phyloP scores from a whole-genome alignment of 352 stramenopile genomes.

The Phytophthora europaea region DNA sequence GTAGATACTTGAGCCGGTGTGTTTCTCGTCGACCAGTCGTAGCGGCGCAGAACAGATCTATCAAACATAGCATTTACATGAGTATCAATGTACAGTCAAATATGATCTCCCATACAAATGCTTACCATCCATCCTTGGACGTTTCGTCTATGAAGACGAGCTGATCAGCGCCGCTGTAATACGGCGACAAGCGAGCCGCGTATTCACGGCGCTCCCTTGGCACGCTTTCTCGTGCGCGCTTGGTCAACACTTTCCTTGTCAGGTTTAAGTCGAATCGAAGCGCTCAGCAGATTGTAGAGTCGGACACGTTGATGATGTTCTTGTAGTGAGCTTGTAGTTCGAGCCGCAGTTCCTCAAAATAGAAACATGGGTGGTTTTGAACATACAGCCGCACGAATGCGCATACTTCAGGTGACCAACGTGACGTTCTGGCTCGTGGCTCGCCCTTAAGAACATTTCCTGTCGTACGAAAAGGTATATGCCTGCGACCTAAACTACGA shows the following conservation, averaged over 20 bases:
- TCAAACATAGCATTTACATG: too few relatives aligned
- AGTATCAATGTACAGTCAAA: too few relatives aligned
- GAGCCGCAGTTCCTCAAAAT: conserved; percentile 5
- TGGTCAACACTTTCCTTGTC: conserved; percentile 17
- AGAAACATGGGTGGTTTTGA: too few relatives aligned
- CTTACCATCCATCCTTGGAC: conserved; percentile 28
- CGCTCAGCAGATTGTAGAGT: conserved; percentile 26
- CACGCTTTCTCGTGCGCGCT: conserved; percentile 14
- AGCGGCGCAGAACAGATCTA: not conserved
- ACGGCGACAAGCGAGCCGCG: conserved; percentile 11
- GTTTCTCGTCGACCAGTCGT: not conserved
- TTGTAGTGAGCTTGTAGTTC: conserved; percentile 1
- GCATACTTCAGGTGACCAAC: too few relatives aligned
- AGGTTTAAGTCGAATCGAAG: conserved; percentile 16
- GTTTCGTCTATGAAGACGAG: conserved; percentile 23
- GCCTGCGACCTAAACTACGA: too few relatives aligned
- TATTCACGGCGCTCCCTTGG: conserved; percentile 13
- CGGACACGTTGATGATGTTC: not conserved
- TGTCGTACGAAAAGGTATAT: too few relatives aligned
- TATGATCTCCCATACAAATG: not conserved
- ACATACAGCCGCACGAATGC: too few relatives aligned
- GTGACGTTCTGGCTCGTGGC: too few relatives aligned
- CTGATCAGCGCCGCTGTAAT: conserved; percentile 31
- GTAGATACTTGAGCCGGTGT: not conserved
- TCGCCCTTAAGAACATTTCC: too few relatives aligned